Evolutionary conservation across 2,329 filamentous ascomycete genomes (phyloP), one percentile per base, ranked within the genome.

Genomic region (Aspergillus phoenicis): DNA sequence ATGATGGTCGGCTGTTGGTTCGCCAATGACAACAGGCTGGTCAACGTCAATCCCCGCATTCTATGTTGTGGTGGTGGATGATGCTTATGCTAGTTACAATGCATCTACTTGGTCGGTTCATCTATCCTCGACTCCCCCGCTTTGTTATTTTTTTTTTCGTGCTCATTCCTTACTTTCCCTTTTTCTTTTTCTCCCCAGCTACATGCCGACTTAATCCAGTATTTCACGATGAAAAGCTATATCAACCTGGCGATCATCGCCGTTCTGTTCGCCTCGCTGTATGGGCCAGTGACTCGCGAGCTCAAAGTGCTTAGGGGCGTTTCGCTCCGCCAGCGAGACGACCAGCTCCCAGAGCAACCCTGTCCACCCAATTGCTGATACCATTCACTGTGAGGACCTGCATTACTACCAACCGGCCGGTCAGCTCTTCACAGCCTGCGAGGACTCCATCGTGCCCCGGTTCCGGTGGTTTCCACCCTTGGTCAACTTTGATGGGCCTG

Each of bases 371-470:
- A 83, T 88, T 8, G 70, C 78, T 0, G 82, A 85, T 62, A 87
- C 86, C 0, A 69, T 77, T 2, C 78, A 84, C 15, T 88, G 86
- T 67, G 87, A 89, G 65, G 86, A 89, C 62, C 52, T 89, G 3
- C 85, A 88, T 66, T 80, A 85, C 58, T 81, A 87, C 62, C 68
- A 68, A 1, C 70, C 78, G 0, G 82, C 80, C 15, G 77, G 80
- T 0, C 60, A 80, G 7, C 70, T 89, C 1, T 88, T 86, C 66
- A 81, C 84, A 0, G 85, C 85, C 0, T 89, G 86, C 64, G 81
- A 85, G 48, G 83, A 82, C 38, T 69, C 73, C 1, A 65, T 70
- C 4, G 65, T 68, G 0, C 73, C 73, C 0, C 75, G 85, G 0
- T 81, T 80, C 47, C 66, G 70, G 3, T 87, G 84, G 84, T 87